Percentiles rank a stretch among this genome's conserved stretches.
These are phyloP conservation scores for Penicillium argentinense DNA, from an alignment of 495 filamentous ascomycete genomes.

Conservation along the genomic window DNA sequence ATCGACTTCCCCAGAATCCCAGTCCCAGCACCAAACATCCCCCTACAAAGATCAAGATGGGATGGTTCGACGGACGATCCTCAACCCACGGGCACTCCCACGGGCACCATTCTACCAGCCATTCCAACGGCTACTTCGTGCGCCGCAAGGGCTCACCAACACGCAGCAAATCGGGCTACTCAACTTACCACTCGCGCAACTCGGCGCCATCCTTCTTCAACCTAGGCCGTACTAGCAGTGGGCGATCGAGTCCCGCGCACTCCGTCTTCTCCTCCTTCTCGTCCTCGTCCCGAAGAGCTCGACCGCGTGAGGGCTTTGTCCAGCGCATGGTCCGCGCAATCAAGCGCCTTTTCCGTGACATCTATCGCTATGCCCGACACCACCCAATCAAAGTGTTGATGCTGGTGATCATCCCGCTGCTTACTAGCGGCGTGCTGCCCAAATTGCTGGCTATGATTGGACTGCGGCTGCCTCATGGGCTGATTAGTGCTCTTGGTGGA, in stretches of 20 bases:
- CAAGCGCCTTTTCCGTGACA: conserved; percentile 69
- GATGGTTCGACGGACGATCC: conserved; percentile 49
- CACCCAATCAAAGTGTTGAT: conserved; percentile 84
- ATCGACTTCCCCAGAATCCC: too few species aligned
- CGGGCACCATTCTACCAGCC: background rate
- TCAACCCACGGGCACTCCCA: conserved; percentile 25
- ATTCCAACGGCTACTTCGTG: conserved; percentile 17
- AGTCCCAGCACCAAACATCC: background rate
- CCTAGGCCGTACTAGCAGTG: conserved; percentile 36
- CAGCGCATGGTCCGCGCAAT: conserved; percentile 66
- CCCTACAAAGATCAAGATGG: conserved; percentile 35
- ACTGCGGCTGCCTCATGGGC: conserved; percentile 61
- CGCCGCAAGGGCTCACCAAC: conserved; percentile 38
- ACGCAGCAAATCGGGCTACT: conserved; percentile 37
- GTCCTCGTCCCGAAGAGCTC: conserved; percentile 59
- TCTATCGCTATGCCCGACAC: conserved; percentile 70
- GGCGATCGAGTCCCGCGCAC: conserved; percentile 27
- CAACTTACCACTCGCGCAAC: conserved; percentile 38
- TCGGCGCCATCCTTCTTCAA: conserved; percentile 55
- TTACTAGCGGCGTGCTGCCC: conserved; percentile 76
- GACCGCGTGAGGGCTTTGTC: conserved; percentile 73
- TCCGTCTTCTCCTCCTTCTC: conserved; percentile 56
- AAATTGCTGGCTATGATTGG: conserved; percentile 74
- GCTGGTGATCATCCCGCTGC: conserved; percentile 78
- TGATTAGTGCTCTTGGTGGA: conserved; percentile 56